Evolutionary conservation across 1,284 basidiomycete genomes (phyloP).

Genomic region (Boletus smithii): DNA sequence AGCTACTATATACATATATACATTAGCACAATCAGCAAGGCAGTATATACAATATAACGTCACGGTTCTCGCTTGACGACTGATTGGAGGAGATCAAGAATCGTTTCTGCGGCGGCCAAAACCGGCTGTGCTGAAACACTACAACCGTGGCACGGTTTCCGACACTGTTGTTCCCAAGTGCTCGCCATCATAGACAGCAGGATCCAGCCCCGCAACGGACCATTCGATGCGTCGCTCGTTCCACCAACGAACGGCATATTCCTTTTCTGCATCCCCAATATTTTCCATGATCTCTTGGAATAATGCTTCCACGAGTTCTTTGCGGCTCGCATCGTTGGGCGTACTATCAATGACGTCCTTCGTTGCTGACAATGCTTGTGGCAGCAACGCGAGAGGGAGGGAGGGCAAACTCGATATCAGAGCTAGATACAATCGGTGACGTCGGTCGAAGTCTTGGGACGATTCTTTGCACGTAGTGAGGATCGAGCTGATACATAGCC

Average conservation of each 20-base stretch:
- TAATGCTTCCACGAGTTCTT: constrained; percentile 53
- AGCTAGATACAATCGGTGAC: constrained; percentile 54
- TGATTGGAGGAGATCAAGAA: no score
- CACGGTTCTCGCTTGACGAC: no score
- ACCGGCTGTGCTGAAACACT: no score
- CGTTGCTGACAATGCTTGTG: constrained; percentile 49
- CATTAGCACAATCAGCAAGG: no score
- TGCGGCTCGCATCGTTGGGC: constrained; percentile 23
- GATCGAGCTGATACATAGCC: constrained; percentile 58
- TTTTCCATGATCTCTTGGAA: constrained; percentile 58
- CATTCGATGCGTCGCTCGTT: constrained; percentile 37
- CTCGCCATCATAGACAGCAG: neutral
- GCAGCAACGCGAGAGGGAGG: constrained; percentile 52
- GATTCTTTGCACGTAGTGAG: constrained; percentile 34
- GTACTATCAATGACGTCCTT: constrained; percentile 35
- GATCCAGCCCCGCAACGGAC: constrained; percentile 9
- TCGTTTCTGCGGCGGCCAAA: no score
- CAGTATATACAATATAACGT: no score
- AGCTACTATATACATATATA: no score
- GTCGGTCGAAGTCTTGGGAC: constrained; percentile 31
- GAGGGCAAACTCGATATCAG: constrained; percentile 59
- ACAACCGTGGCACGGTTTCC: constrained; percentile 16
- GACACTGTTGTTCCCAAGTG: no score
- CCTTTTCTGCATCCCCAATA: constrained; percentile 66
- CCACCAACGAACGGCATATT: constrained; percentile 67